These are phyloP conservation scores for Beauveria sp. DNA, from an alignment of 2,329 filamentous ascomycete genomes.

Conservation along the genomic window DNA sequence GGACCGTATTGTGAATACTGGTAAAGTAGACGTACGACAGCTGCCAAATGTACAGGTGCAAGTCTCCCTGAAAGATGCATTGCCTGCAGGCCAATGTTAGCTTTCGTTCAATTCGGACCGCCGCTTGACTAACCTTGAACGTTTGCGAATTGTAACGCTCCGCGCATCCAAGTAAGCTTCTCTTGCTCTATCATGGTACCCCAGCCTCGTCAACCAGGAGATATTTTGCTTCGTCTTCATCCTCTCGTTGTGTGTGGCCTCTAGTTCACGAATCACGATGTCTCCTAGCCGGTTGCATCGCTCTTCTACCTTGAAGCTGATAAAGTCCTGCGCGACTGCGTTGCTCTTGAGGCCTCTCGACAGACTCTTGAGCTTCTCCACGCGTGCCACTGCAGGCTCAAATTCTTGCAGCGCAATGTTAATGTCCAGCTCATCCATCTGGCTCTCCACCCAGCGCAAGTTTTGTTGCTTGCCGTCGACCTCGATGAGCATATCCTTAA, in stretches of 20 bases:
- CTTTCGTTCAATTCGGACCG: background rate
- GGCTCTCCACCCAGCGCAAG: slow-evolving; percentile 87
- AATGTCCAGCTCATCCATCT: slow-evolving; percentile 94
- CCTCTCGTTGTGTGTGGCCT: slow-evolving; percentile 69
- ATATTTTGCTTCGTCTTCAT: slow-evolving; percentile 74
- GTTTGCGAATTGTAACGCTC: slow-evolving; percentile 68
- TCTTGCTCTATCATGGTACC: slow-evolving; percentile 82
- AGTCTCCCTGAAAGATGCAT: slow-evolving; percentile 90
- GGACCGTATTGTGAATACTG: slow-evolving; percentile 86
- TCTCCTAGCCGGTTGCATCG: slow-evolving; percentile 69
- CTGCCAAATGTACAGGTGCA: slow-evolving; percentile 90
- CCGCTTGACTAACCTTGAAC: slow-evolving; percentile 58
- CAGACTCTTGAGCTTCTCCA: slow-evolving; percentile 78
- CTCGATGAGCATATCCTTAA: slow-evolving; percentile 86
- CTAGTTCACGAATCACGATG: slow-evolving; percentile 68
- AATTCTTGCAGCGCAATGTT: slow-evolving; percentile 87
- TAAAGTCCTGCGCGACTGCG: slow-evolving; percentile 79
- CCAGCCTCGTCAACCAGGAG: slow-evolving; percentile 75
- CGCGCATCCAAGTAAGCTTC: slow-evolving; percentile 80
- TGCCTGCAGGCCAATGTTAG: slow-evolving; percentile 46
- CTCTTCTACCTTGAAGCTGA: slow-evolving; percentile 85
- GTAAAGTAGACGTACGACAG: slow-evolving; percentile 94
- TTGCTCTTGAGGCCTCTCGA: slow-evolving; percentile 79
- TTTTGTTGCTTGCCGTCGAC: slow-evolving; percentile 96
- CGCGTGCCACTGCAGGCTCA: slow-evolving; percentile 71